phyloP scores from a whole-genome alignment of 2,329 filamentous ascomycete species.

The Exophiala oligosperma region DNA sequence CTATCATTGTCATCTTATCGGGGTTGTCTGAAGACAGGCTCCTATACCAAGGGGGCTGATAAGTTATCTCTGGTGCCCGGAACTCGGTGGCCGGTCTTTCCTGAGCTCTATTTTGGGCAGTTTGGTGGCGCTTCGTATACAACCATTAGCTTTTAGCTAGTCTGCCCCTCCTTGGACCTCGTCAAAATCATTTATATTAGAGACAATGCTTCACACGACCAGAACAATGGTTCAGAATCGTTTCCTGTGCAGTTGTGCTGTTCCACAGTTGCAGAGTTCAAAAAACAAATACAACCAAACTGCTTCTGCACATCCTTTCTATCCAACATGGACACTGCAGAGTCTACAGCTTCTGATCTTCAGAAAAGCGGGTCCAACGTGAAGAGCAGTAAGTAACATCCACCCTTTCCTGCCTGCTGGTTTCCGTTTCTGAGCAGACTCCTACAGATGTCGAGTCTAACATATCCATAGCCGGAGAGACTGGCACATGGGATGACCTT shows the following conservation, averaged over 20 bases:
- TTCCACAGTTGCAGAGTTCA: no score
- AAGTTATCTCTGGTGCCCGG: no score
- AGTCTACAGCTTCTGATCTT: neutral
- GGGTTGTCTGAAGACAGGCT: no score
- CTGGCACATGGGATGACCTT: neutral
- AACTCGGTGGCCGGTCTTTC: neutral
- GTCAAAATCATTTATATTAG: neutral
- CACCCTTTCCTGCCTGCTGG: neutral
- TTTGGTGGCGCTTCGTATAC: neutral
- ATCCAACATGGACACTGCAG: neutral
- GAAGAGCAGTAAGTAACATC: neutral
- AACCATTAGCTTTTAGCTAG: neutral
- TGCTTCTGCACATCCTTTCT: neutral
- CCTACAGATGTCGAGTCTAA: neutral
- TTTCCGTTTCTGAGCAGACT: no score
- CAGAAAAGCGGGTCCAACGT: neutral
- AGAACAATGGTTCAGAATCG: neutral
- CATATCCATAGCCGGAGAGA: neutral
- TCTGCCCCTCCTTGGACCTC: neutral
- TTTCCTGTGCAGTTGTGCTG: neutral
- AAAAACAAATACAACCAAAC: no score
- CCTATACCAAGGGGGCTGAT: no score
- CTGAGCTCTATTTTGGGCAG: neutral
- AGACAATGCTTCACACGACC: neutral
- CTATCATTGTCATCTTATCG: no score